These are phyloP conservation scores for Penicillium diatomitis DNA, from an alignment of 495 filamentous ascomycete species.

Conservation along the genomic window DNA sequence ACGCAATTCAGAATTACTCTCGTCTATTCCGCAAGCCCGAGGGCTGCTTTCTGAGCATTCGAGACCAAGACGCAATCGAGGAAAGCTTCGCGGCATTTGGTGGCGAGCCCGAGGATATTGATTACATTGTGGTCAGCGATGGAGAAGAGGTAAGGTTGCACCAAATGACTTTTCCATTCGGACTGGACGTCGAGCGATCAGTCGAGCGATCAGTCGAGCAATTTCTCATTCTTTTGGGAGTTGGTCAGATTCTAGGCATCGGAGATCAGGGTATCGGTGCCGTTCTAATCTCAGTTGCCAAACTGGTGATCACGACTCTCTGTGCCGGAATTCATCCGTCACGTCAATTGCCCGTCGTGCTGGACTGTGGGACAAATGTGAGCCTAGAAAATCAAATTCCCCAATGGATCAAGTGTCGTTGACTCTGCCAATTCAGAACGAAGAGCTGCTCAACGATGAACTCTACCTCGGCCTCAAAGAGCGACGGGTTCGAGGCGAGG, in stretches of 20 bases:
- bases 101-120: conserved; percentile 55
- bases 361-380: conserved; percentile 82
- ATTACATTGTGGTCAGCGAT: conserved; percentile 86
- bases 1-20: conserved; percentile 85
- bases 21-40: conserved; percentile 68
- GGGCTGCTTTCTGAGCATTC: conserved; percentile 53
- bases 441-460: conserved; percentile 66
- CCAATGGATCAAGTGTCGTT: not conserved
- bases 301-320: conserved; percentile 70
- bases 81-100: conserved; percentile 60
- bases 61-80: conserved; percentile 45
- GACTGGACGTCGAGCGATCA: no score
- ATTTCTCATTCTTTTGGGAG: not conserved
- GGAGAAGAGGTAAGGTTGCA: conserved; percentile 44
- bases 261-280: conserved; percentile 88
- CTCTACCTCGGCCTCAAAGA: conserved; percentile 71
- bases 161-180: no score
- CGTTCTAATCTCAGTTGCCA: conserved; percentile 77
- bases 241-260: conserved; percentile 66
- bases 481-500: conserved; percentile 54
- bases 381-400: not conserved
- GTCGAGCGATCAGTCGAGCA: no score
- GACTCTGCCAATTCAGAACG: conserved; percentile 42
- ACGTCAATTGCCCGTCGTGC: conserved; percentile 67
- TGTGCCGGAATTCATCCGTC: conserved; percentile 81